Base-by-base conservation (phyloP, 441 rosid species). In the Jatropha podagrica region DNA sequence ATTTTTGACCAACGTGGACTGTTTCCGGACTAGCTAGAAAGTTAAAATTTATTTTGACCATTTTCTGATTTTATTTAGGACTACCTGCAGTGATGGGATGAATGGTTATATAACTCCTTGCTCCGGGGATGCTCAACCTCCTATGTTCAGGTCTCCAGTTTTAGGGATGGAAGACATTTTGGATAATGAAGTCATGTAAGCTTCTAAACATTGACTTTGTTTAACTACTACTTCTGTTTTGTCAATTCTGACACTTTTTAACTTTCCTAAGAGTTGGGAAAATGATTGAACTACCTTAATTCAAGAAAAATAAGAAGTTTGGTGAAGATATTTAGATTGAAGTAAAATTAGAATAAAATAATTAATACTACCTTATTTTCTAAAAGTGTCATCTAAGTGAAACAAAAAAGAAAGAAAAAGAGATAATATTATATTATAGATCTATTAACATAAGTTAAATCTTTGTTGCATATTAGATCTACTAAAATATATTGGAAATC, bases 71-170 rank as follows among this genome's bases (percentile, higher is more conserved):
- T 46, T 69, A 71, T 62, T 81, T 86, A 75, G 78, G 84, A 75
- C 75, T 88, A n/a, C 80, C 13, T 93, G 93, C 93, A 95, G 98
- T 80, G 94, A 86, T 76, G 98, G 94, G 72, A 92, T 95, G 98
- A 92, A 93, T 70, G 99, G 98, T 72, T 95, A 88, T 81, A 80
- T 95, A 78, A 86, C 87, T 46, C 92, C 93, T 49, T 93, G 94
- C 77, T 87, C 82, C 72, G 97, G 88, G 78, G 95, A 91, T 78
- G 75, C 91, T 68, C 93, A 88, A 68, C 97, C 96, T 68, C 89
- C 95, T 52, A 75, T 89, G 81, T 86, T 90, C 79, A 87, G 91
- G 81, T 95, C 99, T 76, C 97, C 98, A 5, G 83, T 95, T 54
- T 79, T 55, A 18, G 90, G 88, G 78, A 85, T 93, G 96, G 97